A percentile compares a stretch with the other conserved stretches of the same genome.
Evolutionary conservation across 768 basidiomycete species (phyloP).

Genomic region (Suillus lakei): DNA sequence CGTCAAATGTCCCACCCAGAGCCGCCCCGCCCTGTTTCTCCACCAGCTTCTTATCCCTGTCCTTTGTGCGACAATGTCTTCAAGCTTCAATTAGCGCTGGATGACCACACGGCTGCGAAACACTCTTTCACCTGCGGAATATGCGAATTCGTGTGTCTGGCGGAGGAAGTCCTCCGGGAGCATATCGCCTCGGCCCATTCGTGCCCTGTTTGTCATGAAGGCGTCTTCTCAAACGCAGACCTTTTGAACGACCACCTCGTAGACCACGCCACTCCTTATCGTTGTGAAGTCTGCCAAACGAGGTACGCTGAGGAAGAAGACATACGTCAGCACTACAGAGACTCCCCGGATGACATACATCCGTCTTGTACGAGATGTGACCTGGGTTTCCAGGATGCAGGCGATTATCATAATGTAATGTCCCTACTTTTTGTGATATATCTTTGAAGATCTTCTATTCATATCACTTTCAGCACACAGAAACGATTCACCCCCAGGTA

Average conservation of each 20-base stretch:
- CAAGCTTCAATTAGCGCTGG: not conserved
- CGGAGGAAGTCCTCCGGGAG: conserved; percentile 22
- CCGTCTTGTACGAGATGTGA: conserved; percentile 40
- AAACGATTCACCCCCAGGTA: conserved; percentile 40
- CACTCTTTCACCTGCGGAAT: conserved; percentile 2
- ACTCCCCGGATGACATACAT: conserved; percentile 39
- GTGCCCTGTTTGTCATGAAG: conserved; percentile 38
- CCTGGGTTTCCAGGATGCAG: conserved; percentile 39
- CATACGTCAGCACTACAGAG: conserved; percentile 44
- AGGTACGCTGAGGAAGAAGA: conserved; percentile 38
- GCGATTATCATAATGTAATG: conserved; percentile 34
- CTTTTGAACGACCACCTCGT: conserved; percentile 34
- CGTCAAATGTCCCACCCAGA: conserved; percentile 1
- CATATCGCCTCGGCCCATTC: conserved; percentile 35
- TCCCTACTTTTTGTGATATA: not conserved
- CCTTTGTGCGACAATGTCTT: not conserved
- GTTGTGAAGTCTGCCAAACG: conserved; percentile 27
- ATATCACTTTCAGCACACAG: conserved; percentile 40
- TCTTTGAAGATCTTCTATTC: not conserved
- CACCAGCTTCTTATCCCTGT: not conserved
- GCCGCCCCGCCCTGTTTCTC: not conserved
- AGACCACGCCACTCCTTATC: conserved; percentile 32
- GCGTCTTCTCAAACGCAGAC: conserved; percentile 29
- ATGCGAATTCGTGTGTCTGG: not conserved
- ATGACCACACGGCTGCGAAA: conserved; percentile 3